These are phyloP conservation scores for Pichia cabralensis DNA, from an alignment of 805 yeast species.

Conservation along the genomic window DNA sequence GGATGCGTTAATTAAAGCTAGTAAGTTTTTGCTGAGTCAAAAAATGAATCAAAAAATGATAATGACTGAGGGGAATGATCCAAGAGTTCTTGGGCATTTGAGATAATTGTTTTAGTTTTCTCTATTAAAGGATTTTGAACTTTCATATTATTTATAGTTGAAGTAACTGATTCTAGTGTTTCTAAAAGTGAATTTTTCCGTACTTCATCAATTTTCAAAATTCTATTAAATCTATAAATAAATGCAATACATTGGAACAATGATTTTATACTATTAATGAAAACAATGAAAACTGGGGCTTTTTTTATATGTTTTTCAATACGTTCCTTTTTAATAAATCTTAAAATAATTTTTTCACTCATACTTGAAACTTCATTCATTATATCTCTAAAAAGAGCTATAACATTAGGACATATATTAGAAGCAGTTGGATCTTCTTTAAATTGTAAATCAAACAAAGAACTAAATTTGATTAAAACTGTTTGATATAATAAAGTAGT, in stretches of 20 bases:
- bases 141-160: slow-evolving; percentile 3
- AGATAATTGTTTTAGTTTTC: slow-evolving; percentile 11
- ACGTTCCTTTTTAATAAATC: slow-evolving; percentile 13
- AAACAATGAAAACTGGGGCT: slow-evolving; percentile 18
- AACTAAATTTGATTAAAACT: slow-evolving; percentile 18
- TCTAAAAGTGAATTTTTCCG: slow-evolving; percentile 5
- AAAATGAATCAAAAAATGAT: slow-evolving; percentile 17
- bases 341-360: slow-evolving; percentile 12
- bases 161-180: slow-evolving; percentile 5
- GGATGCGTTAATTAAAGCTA: background rate
- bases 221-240: slow-evolving; percentile 11
- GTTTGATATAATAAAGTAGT: slow-evolving; percentile 21
- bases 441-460: slow-evolving; percentile 15
- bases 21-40: slow-evolving; percentile 9
- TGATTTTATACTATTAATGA: slow-evolving; percentile 21
- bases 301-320: slow-evolving; percentile 11
- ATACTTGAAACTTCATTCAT: slow-evolving; percentile 14
- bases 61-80: slow-evolving; percentile 14
- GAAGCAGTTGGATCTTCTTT: slow-evolving; percentile 9
- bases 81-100: slow-evolving; percentile 15
- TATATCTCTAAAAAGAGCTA: slow-evolving; percentile 14
- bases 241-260: slow-evolving; percentile 20
- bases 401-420: slow-evolving; percentile 14
- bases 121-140: slow-evolving; percentile 10
- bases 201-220: slow-evolving; percentile 9